A percentile compares a stretch with the other conserved stretches of the same genome.
Conservation (phyloP, 176 grass and related monocot species). For the Lolium perenne region DNA sequence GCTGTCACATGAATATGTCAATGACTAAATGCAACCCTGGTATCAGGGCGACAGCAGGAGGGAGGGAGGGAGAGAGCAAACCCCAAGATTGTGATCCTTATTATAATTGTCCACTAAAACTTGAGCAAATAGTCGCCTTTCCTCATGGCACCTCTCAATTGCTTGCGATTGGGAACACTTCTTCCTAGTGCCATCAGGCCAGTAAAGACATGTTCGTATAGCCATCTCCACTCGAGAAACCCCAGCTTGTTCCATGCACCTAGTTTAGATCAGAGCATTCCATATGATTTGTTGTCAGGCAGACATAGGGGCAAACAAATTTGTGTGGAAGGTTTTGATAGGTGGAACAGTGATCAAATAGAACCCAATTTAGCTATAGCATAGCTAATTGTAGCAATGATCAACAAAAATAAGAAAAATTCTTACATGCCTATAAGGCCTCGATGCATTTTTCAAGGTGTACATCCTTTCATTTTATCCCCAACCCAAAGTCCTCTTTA, state of each 20-base stretch:
- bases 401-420: background rate
- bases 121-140: background rate
- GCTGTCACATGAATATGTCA: background rate
- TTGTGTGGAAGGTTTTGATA: background rate
- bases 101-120: background rate
- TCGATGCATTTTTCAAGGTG: background rate
- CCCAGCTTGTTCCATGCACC: background rate
- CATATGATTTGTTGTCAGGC: background rate
- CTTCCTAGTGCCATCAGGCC: conserved; percentile 1
- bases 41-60: background rate
- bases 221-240: background rate
- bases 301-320: background rate
- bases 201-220: background rate
- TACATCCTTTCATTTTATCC: background rate
- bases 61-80: background rate
- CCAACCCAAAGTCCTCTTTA: background rate
- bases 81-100: background rate
- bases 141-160: background rate
- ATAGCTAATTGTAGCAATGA: background rate
- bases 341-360: background rate
- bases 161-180: background rate
- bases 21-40: background rate
- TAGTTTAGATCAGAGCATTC: background rate
- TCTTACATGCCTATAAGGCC: background rate
- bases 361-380: background rate